phyloP scores from a whole-genome alignment of 352 stramenopile species.

The Phytophthora litchii region DNA sequence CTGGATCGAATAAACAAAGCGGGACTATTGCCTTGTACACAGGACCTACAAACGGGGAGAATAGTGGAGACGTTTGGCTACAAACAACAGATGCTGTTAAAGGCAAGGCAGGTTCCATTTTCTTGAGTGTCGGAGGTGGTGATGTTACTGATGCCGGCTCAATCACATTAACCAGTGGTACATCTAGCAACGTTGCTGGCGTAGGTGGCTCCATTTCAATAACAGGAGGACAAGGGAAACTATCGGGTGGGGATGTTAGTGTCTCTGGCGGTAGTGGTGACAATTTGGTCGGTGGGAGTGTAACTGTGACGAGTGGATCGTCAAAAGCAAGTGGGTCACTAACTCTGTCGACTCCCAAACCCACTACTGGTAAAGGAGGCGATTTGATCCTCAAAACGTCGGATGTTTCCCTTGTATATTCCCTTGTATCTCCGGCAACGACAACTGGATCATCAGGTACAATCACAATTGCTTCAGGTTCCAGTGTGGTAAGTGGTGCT shows the following conservation, averaged over 20 bases:
- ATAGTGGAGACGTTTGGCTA: conserved; percentile 34
- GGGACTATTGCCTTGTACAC: conserved; percentile 33
- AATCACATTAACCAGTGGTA: conserved; percentile 13
- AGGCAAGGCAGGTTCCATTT: conserved; percentile 34
- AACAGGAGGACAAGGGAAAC: conserved; percentile 16
- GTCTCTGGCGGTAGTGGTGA: conserved; percentile 28
- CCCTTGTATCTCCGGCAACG: neutral
- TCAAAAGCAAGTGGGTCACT: conserved; percentile 31
- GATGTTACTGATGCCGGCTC: conserved; percentile 9
- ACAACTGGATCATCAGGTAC: conserved; percentile 23
- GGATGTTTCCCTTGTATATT: conserved; percentile 3
- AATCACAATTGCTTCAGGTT: conserved; percentile 17
- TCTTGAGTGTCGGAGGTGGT: conserved; percentile 18
- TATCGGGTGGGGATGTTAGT: conserved; percentile 16
- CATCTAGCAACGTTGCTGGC: conserved; percentile 4
- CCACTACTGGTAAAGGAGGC: conserved; percentile 22
- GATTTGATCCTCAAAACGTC: conserved; percentile 21
- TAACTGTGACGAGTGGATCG: conserved; percentile 27
- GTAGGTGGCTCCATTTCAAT: conserved; percentile 24
- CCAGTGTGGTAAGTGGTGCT: conserved; percentile 3
- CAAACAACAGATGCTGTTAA: conserved; percentile 27
- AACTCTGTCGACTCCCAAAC: conserved; percentile 19
- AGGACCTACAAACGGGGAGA: conserved; percentile 23
- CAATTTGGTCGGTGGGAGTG: conserved; percentile 21
- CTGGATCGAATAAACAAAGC: conserved; percentile 20